A percentile compares a stretch with the other conserved stretches of the same genome.
phyloP scores from a whole-genome alignment of 805 yeast species.

The Yarrowia bubula region DNA sequence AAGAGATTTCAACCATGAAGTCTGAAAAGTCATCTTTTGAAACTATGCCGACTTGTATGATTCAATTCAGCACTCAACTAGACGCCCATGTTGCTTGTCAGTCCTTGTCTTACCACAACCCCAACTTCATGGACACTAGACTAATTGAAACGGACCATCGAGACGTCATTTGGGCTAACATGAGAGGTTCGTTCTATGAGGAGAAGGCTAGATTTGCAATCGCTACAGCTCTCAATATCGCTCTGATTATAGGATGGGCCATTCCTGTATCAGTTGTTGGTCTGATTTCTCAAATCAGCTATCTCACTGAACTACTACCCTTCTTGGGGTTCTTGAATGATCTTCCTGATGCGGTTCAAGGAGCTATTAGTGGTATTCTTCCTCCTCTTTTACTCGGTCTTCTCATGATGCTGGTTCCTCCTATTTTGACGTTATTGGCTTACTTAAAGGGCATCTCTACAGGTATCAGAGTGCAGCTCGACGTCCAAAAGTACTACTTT shows the following conservation, averaged over 20 bases:
- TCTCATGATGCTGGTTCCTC: slow-evolving; percentile 62
- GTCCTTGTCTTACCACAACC: slow-evolving; percentile 40
- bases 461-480: slow-evolving; percentile 62
- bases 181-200: slow-evolving; percentile 44
- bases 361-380: slow-evolving; percentile 57
- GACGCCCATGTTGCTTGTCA: slow-evolving; percentile 68
- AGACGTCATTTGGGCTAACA: slow-evolving; percentile 71
- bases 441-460: slow-evolving; percentile 58
- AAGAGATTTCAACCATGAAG: slow-evolving; percentile 57
- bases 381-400: slow-evolving; percentile 66
- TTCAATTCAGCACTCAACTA: slow-evolving; percentile 56
- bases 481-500: slow-evolving; percentile 75
- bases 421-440: slow-evolving; percentile 54
- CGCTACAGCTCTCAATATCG: slow-evolving; percentile 48
- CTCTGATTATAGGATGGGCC: slow-evolving; percentile 66
- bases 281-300: slow-evolving; percentile 69
- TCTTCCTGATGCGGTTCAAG: slow-evolving; percentile 54
- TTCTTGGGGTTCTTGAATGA: slow-evolving; percentile 53
- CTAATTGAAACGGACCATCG: slow-evolving; percentile 53
- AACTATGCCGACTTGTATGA: slow-evolving; percentile 44
- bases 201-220: slow-evolving; percentile 43
- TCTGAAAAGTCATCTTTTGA: slow-evolving; percentile 45
- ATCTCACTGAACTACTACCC: slow-evolving; percentile 60
- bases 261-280: slow-evolving; percentile 82
- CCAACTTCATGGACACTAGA: not conserved